Evolutionary conservation across 441 rosid genomes (phyloP).

Genomic region (Euphorbia schlechtendalii): DNA sequence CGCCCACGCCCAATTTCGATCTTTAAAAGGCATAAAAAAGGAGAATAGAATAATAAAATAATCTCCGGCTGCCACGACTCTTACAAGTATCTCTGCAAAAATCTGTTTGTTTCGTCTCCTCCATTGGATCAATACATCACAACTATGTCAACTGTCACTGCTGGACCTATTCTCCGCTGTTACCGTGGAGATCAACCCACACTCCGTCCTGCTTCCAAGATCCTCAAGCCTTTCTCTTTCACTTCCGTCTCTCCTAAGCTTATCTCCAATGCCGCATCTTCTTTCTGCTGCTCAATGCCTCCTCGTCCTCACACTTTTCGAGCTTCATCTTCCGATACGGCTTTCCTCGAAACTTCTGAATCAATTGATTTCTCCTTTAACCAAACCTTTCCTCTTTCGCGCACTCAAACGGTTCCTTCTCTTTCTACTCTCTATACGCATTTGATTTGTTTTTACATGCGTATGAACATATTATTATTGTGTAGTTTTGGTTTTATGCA

Average conservation of each 20-base stretch:
- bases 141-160: conserved; percentile 40
- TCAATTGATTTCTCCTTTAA: conserved; percentile 37
- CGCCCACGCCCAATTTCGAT: too few species aligned
- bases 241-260: conserved; percentile 22
- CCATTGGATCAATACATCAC: conserved; percentile 1
- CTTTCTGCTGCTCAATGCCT: conserved; percentile 21
- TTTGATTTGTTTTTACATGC: background rate
- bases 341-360: conserved; percentile 37
- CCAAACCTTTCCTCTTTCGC: conserved; percentile 52
- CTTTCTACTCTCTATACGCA: background rate
- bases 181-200: conserved; percentile 14
- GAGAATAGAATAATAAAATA: too few species aligned
- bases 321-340: conserved; percentile 45
- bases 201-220: conserved; percentile 11
- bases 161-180: conserved; percentile 36
- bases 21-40: too few species aligned
- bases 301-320: conserved; percentile 15
- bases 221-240: conserved; percentile 14
- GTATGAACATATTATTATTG: background rate
- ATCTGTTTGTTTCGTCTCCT: background rate
- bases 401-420: conserved; percentile 48
- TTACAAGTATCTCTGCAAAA: background rate
- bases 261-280: conserved; percentile 21
- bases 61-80: too few species aligned
- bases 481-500: background rate